Conservation (phyloP, 164 flowering plant genomes). For the Macadamia integrifolia region DNA sequence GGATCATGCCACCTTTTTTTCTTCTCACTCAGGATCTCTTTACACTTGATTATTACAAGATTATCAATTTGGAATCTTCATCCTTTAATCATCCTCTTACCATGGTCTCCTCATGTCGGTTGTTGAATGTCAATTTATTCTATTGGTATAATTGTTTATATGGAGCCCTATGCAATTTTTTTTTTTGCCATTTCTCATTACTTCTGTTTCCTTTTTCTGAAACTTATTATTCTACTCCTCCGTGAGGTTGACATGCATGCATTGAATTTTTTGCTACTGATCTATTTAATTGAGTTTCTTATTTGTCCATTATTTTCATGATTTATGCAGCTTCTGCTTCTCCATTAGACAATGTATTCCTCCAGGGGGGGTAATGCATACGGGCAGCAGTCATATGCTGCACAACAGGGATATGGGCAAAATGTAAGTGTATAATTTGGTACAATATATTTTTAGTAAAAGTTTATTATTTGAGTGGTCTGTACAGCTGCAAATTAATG, state of each 20-base stretch:
- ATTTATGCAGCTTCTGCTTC: slow-evolving; percentile 5
- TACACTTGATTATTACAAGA: too few species aligned
- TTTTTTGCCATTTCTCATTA: too few species aligned
- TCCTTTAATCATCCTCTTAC: too few species aligned
- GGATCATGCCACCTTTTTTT: too few species aligned
- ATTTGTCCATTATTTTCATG: not conserved
- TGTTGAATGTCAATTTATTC: too few species aligned
- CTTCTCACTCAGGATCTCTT: too few species aligned
- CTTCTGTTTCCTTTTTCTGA: too few species aligned
- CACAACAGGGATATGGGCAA: slow-evolving; percentile 69
- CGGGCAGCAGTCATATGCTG: slow-evolving; percentile 63
- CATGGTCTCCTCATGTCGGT: too few species aligned
- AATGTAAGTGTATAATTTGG: slow-evolving; percentile 33
- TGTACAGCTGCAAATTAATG: not conserved
- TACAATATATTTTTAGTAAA: not conserved
- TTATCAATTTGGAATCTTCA: too few species aligned
- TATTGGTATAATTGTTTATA: too few species aligned
- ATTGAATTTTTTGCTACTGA: not conserved
- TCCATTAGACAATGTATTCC: slow-evolving; percentile 26
- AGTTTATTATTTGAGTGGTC: not conserved
- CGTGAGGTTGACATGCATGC: not conserved
- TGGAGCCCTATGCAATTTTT: too few species aligned
- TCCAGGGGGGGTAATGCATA: slow-evolving; percentile 59
- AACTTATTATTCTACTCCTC: not conserved
- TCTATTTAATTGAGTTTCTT: not conserved